These are phyloP conservation scores for Xerocomellus dryophilus DNA, from an alignment of 768 basidiomycete genomes.

Conservation along the genomic window DNA sequence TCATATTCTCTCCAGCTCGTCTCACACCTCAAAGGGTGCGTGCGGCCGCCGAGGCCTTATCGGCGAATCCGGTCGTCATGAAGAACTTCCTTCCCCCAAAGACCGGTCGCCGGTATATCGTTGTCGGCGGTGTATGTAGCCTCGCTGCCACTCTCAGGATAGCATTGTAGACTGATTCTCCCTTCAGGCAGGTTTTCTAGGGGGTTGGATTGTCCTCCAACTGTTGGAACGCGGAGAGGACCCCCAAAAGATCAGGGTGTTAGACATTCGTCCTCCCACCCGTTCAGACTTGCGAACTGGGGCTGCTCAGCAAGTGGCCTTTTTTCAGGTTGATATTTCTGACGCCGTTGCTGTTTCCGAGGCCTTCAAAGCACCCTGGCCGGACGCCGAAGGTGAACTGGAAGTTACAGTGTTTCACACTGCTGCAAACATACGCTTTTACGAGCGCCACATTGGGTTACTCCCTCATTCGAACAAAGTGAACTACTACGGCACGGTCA, in stretches of 20 bases:
- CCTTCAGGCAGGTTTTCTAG: conserved; percentile 65
- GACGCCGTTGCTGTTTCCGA: conserved; percentile 49
- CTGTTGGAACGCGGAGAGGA: conserved; percentile 70
- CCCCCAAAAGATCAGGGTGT: conserved; percentile 56
- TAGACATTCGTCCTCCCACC: conserved; percentile 64
- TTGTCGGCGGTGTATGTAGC: conserved; percentile 66
- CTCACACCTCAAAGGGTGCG: conserved; percentile 43
- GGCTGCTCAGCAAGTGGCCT: conserved; percentile 49
- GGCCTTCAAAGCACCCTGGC: conserved; percentile 69
- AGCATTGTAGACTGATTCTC: neutral
- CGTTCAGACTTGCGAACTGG: conserved; percentile 56
- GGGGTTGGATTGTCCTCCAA: conserved; percentile 74
- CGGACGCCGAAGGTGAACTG: conserved; percentile 27
- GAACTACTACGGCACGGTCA: conserved; percentile 65
- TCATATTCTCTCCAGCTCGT: conserved; percentile 50
- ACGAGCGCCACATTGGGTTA: conserved; percentile 55
- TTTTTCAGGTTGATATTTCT: conserved; percentile 57
- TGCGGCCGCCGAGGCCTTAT: conserved; percentile 38
- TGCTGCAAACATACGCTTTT: conserved; percentile 76
- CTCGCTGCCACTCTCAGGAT: neutral
- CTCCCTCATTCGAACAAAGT: conserved; percentile 55
- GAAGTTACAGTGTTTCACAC: conserved; percentile 70
- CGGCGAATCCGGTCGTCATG: conserved; percentile 33
- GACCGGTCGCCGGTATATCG: conserved; percentile 73
- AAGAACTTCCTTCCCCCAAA: conserved; percentile 55